Evolutionary conservation across 345 rosid genomes (phyloP), one percentile per base, ranked within the genome.

Genomic region (Eucalyptus pauciflora): DNA sequence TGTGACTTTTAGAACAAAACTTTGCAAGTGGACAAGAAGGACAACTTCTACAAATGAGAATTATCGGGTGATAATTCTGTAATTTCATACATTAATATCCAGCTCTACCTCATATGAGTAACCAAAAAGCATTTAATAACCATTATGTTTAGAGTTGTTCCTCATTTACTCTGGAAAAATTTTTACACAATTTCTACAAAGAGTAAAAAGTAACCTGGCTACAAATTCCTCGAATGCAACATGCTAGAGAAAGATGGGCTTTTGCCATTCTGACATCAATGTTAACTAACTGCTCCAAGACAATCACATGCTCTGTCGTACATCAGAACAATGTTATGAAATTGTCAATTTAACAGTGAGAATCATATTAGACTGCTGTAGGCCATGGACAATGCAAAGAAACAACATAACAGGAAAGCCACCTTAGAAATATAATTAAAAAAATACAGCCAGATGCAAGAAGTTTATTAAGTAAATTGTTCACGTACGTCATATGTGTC

Each of bases 401-500:
- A 37, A 76, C 83, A 76, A 37, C 83, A 76, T 20, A 41, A 37
- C 83, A 86, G 54, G 17, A 86, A 50, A 86, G 60, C 43, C 20
- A 11, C 83, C 48, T 37, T 37, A 41, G 27, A 37, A 20, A 37
- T 76, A 41, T 11, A 71, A 6, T 37, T 5, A 37, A 76, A 76
- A 67, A 67, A 18, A 76, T 18, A 76, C 24, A 81, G 69, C 13
- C 15, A 51, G 76, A 27, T 33, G 86, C 85, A 88, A 27, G n/a
- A 67, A 43, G 50, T 79, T 79, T 22, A 24, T 50, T 29, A 16
- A 81, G 43, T 52, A 87, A 89, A 79, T 87, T 50, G 71, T 86
- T 76, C 48, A 94, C 99, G 93, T 91, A 97, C 99, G 85, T 98
- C 99, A 64, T 97, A 97, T 86, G 99, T 97, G 89, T 98, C 99